Evolutionary conservation across 1,284 basidiomycete genomes (phyloP), one percentile per base, ranked within the genome.

Genomic region (Xanthoconium separans): DNA sequence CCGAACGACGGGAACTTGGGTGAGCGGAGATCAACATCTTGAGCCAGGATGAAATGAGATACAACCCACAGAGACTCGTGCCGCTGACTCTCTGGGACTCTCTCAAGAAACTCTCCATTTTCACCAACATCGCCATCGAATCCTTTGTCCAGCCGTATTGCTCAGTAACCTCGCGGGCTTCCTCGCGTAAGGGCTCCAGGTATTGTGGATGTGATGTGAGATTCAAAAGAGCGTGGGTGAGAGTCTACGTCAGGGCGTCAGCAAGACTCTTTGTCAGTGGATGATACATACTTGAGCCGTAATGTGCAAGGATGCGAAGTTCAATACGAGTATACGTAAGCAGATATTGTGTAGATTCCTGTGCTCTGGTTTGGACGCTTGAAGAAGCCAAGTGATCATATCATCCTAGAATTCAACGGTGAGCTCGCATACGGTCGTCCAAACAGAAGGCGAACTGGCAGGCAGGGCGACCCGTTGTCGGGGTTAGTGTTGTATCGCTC

Each of bases 361-460:
- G 27, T 70, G 68, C 42, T 63, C 65, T 31, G 61, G 69, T 47
- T 57, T 58, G 13, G 72, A 70, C 16, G 66, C 67, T n/a, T 74
- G 73, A 60, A 79, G 69, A n/a, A 80, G 61, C 77, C 77, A 78
- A 22, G 70, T 69, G 11, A 80, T 63, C 66, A 77, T 61, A 60
- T 79, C 76, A 45, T 72, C 72, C 75, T 78, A 47, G n/a, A 50
- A n/a, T 39, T 20, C 42, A 44, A 33, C 49, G 33, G 36, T 56
- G 16, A 59, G 61, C 43, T 50, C 40, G 22, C 39, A 41, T 50
- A 45, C 40, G 11, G 44, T 48, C 15, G 54, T 55, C 34, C 43
- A 49, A 65, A 55, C 6, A 50, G 41, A 56, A 44, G 46, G 59
- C 56, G 48, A 44, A 72, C 70, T 47, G 70, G 70, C 44, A 61